Percentiles rank a stretch among this genome's conserved stretches.
phyloP scores from a whole-genome alignment of 129 eudicot species.

The Flaveria trinervia region DNA sequence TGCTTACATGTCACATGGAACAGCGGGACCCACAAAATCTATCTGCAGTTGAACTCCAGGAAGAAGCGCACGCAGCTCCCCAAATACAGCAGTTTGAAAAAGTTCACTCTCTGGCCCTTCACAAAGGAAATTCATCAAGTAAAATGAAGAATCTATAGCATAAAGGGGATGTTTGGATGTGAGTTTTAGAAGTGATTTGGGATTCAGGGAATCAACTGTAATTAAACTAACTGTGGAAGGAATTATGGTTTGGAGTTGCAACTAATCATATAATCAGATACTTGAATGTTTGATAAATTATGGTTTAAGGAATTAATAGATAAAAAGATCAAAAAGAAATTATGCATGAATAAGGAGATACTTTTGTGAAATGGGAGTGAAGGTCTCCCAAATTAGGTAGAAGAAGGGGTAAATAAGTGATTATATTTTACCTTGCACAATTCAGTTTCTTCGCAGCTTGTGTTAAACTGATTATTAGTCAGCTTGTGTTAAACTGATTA shows the following conservation, averaged over 20 bases:
- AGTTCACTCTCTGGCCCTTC: slow-evolving; percentile 90
- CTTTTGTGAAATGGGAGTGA: background rate
- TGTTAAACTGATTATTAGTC: background rate
- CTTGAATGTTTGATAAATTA: background rate
- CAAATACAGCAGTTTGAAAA: slow-evolving; percentile 66
- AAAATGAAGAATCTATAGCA: slow-evolving; percentile 15
- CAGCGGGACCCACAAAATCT: slow-evolving; percentile 76
- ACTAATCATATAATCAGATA: background rate
- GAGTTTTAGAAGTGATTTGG: background rate
- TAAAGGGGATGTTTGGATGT: background rate
- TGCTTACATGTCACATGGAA: slow-evolving; percentile 62
- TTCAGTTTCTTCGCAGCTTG: background rate
- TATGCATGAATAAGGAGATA: background rate
- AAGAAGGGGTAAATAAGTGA: background rate
- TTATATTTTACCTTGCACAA: background rate
- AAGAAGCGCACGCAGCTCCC: slow-evolving; percentile 80
- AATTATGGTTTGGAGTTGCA: background rate
- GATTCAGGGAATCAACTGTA: background rate
- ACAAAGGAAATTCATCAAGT: slow-evolving; percentile 17
- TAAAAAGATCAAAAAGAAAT: background rate
- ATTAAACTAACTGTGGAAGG: background rate
- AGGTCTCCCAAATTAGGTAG: background rate
- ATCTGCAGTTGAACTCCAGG: slow-evolving; percentile 58
- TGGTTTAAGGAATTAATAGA: background rate
- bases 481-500: background rate